These are phyloP conservation scores for Phytopythium kandeliae DNA, from an alignment of 352 stramenopile species.

Conservation along the genomic window DNA sequence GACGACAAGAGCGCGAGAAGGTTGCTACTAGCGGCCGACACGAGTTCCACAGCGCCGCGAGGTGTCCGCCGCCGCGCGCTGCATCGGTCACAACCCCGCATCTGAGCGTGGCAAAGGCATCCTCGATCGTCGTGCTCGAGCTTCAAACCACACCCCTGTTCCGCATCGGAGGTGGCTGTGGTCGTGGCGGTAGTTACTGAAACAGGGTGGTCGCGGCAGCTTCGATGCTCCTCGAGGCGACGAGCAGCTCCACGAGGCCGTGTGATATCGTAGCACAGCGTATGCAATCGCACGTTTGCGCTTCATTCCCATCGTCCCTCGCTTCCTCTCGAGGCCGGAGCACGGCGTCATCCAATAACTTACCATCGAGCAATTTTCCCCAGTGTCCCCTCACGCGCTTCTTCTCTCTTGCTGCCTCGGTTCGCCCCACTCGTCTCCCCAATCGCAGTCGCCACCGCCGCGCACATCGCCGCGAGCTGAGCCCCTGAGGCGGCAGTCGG, in stretches of 20 bases:
- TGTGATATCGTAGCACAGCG: no score
- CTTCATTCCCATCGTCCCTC: not conserved
- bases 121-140: no score
- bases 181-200: no score
- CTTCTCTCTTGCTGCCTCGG: not conserved
- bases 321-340: conserved; percentile 3
- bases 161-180: no score
- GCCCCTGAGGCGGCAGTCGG: no score
- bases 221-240: not conserved
- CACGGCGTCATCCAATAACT: conserved; percentile 33
- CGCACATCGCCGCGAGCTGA: not conserved
- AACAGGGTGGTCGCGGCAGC: not conserved
- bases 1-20: no score
- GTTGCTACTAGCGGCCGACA: no score
- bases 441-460: not conserved
- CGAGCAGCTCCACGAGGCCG: not conserved
- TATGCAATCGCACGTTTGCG: not conserved
- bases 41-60: no score
- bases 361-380: conserved; percentile 32
- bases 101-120: no score
- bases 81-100: no score
- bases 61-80: no score
- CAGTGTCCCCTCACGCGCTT: conserved; percentile 10
- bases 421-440: not conserved
- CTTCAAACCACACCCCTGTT: no score